Evolutionary conservation across 2,329 filamentous ascomycete genomes (phyloP).

Genomic region (Aspergillus versicolor): DNA sequence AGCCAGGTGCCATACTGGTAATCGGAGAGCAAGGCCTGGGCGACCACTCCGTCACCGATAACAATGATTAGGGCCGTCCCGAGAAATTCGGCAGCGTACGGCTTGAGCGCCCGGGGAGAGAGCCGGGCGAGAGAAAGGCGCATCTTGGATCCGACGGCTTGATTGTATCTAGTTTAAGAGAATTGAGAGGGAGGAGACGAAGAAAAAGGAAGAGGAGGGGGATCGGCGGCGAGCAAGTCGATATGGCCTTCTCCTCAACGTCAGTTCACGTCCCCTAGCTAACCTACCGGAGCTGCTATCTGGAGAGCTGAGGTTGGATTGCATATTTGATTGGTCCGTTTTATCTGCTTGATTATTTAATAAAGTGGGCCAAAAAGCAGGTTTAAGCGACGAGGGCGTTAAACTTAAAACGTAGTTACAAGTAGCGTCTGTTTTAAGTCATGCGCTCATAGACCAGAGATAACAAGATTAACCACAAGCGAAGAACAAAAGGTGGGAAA

Average conservation of each 20-base stretch:
- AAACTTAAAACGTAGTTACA: no score
- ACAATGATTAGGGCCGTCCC: slow-evolving; percentile 33
- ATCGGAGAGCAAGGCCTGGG: slow-evolving; percentile 31
- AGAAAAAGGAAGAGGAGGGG: background rate
- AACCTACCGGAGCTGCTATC: background rate
- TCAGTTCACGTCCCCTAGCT: background rate
- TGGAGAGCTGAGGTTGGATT: background rate
- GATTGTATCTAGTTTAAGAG: background rate
- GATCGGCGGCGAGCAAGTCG: background rate
- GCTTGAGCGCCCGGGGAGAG: slow-evolving; percentile 19
- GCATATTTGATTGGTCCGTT: background rate
- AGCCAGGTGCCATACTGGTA: slow-evolving; percentile 35
- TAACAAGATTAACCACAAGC: background rate
- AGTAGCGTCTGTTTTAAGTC: background rate
- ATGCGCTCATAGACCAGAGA: background rate
- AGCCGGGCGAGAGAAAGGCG: slow-evolving; percentile 9
- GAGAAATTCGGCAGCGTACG: slow-evolving; percentile 32
- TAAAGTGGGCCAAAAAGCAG: background rate
- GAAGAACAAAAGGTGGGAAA: background rate
- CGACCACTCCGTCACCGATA: slow-evolving; percentile 34
- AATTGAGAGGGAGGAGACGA: background rate
- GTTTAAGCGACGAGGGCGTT: background rate
- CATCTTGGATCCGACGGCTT: slow-evolving; percentile 6
- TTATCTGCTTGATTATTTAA: background rate
- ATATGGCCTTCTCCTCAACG: background rate